phyloP scores from a whole-genome alignment of 1,284 basidiomycete genomes.

The Schizophyllum commune region DNA sequence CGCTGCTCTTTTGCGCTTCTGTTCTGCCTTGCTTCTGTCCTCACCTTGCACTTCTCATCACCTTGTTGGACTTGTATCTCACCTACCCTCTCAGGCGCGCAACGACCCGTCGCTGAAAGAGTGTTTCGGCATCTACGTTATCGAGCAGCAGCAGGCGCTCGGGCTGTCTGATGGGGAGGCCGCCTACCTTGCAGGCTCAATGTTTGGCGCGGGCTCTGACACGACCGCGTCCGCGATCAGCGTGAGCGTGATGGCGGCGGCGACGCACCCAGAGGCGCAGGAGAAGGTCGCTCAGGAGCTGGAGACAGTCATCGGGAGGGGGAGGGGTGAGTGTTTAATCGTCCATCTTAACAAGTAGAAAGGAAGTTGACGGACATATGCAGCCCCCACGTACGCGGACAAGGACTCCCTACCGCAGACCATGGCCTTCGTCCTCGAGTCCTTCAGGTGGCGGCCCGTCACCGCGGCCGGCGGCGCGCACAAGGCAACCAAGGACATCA shows the following conservation, averaged over 20 bases:
- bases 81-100: constrained; percentile 19
- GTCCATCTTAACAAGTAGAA: background rate
- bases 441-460: constrained; percentile 58
- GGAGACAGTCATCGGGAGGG: constrained; percentile 48
- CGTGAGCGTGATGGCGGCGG: constrained; percentile 54
- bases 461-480: constrained; percentile 46
- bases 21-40: too few relatives aligned
- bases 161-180: constrained; percentile 46
- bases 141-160: constrained; percentile 44
- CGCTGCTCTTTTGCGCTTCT: too few relatives aligned
- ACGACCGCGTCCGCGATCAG: constrained; percentile 55
- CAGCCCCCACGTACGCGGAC: constrained; percentile 47
- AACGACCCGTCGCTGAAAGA: constrained; percentile 25
- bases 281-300: constrained; percentile 51
- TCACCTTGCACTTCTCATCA: too few relatives aligned
- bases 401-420: constrained; percentile 43
- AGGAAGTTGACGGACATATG: too few relatives aligned
- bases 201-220: constrained; percentile 60
- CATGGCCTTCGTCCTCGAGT: constrained; percentile 54
- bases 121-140: constrained; percentile 49
- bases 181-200: constrained; percentile 51
- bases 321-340: constrained; percentile 30
- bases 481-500: constrained; percentile 48
- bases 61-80: too few relatives aligned
- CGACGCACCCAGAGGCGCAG: constrained; percentile 49